Percentiles rank a stretch among this genome's conserved stretches.
Conservation (phyloP, 2,329 filamentous ascomycete species). For the Nannizzia gypsea region DNA sequence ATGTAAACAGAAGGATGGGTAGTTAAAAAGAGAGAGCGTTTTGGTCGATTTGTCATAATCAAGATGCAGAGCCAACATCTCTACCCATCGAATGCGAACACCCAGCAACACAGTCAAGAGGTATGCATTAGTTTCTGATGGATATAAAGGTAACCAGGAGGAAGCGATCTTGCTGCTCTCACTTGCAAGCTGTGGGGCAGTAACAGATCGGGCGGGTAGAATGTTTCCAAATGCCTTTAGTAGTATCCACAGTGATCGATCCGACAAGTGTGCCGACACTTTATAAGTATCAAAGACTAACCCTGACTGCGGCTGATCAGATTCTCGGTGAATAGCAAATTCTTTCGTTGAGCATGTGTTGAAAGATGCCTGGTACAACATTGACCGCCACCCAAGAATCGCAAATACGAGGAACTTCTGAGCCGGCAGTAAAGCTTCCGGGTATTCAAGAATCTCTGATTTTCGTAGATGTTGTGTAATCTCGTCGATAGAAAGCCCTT, state of each 20-base stretch:
- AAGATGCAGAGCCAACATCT: background rate
- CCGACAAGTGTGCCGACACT: background rate
- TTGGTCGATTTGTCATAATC: constrained; percentile 2
- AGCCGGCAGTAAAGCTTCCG: background rate
- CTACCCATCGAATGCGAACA: constrained; percentile 5
- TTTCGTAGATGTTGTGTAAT: background rate
- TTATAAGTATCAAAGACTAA: background rate
- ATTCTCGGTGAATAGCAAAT: background rate
- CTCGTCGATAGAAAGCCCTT: background rate
- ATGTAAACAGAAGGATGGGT: background rate
- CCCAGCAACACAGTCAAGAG: background rate
- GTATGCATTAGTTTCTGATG: background rate
- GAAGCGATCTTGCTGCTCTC: background rate
- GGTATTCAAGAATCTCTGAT: background rate
- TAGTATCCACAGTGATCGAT: background rate
- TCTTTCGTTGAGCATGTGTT: background rate
- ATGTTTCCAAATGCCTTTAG: background rate
- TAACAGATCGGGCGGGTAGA: background rate
- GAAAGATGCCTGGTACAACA: background rate
- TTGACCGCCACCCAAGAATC: background rate
- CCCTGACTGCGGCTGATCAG: background rate
- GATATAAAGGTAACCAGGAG: background rate
- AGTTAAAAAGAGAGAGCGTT: constrained; percentile 1
- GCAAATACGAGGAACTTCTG: background rate
- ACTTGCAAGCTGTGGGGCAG: background rate